Percentiles rank a stretch among this genome's conserved stretches.
Evolutionary conservation across 257 asterid genomes (phyloP).

Genomic region (Lycium barbarum): DNA sequence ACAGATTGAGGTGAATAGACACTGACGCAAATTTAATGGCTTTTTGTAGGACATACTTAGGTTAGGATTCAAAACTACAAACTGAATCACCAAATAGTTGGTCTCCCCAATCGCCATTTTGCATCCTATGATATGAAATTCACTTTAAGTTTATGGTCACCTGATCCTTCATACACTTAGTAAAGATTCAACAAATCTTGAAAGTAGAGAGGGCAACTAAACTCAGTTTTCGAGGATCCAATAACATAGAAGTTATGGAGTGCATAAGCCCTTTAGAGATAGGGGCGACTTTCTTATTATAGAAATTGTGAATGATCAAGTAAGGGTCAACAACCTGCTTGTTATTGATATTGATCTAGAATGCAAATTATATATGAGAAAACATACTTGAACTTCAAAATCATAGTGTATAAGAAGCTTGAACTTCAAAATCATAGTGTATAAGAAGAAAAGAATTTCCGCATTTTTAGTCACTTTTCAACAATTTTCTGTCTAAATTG

Average conservation of each 20-base stretch:
- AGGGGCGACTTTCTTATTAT: not conserved
- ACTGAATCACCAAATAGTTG: conserved; percentile 17
- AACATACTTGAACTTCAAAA: not conserved
- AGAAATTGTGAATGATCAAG: not conserved
- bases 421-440: not conserved
- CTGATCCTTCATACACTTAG: too few relatives aligned
- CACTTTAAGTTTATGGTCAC: not conserved
- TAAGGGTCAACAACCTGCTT: not conserved
- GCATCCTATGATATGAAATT: not conserved
- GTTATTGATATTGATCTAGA: not conserved
- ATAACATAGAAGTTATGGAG: not conserved
- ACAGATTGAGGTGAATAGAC: conserved; percentile 12
- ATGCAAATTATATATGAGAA: not conserved
- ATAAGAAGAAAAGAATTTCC: too few relatives aligned
- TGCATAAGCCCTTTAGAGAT: not conserved
- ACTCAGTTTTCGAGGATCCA: not conserved
- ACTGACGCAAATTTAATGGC: conserved; percentile 15
- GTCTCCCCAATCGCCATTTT: not conserved
- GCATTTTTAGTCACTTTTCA: not conserved
- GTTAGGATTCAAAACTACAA: not conserved
- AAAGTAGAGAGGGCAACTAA: not conserved
- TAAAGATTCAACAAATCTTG: not conserved
- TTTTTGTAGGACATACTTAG: conserved; percentile 23
- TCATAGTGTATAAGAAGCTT: not conserved
- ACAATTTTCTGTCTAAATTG: too few relatives aligned